Evolutionary conservation across 495 filamentous ascomycete genomes (phyloP), one percentile per base, ranked within the genome.

Genomic region (Xylaria longipes): DNA sequence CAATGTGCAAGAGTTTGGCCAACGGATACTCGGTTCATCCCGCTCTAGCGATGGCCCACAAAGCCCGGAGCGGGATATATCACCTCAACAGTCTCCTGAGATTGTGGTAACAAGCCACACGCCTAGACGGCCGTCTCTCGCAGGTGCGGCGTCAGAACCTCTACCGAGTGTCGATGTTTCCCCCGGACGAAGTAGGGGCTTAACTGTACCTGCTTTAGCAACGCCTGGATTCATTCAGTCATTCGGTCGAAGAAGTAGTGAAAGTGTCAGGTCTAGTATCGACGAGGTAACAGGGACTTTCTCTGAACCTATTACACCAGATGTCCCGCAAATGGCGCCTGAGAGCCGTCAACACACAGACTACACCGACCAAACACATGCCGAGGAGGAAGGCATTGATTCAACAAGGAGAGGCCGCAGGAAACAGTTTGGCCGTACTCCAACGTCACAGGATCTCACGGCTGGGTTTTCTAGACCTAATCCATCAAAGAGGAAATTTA

Each of bases 401-500:
- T 6, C 41, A n/a, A 15, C 9, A 52, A 27, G 25, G 29, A 39
- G 17, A 45, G 39, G 68, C 5, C 58, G 33, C 31, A 73, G 64
- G n/a, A 9, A n/a, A 5, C 65, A 45, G 17, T 5, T 41, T n/a
- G 48, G 46, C 5, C 76, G 35, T 63, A 65, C 68, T 45, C 50
- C 66, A 5, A 68, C 57, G 39, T 56, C 75, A 31, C 72, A 76
- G 5, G 79, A 81, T 1, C 68, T 78, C 33, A 70, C 76, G 1
- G 81, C 80, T 1, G 81, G 81, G 5, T 84, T 85, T 71, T 82
- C 80, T 35, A 74, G 82, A 35, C 82, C 83, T 0, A 72, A 81
- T 66, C 76, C 81, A 9, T 69, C 72, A 5, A 74, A 72, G 73
- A 80, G 79, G 15, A 85, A 89, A 74, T 85, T 91, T 45, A 83